A percentile compares a stretch with the other conserved stretches of the same genome.
phyloP scores from a whole-genome alignment of 345 rosid genomes.

The Salix viminalis region DNA sequence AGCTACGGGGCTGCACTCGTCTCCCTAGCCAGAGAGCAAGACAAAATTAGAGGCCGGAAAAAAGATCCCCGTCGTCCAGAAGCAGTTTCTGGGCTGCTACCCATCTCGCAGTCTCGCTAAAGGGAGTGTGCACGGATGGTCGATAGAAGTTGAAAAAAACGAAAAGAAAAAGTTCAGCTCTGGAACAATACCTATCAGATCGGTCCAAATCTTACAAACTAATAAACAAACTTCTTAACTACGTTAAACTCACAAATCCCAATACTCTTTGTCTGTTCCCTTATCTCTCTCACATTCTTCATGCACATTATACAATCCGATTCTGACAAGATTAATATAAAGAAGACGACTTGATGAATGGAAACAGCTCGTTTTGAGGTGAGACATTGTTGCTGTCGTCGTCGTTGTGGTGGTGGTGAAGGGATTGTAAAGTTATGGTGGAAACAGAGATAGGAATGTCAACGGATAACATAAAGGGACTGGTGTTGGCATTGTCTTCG shows the following conservation, averaged over 20 bases:
- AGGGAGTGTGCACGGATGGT: no score
- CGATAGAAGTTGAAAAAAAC: no score
- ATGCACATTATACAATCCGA: not conserved
- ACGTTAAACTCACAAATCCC: not conserved
- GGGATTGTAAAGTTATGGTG: conserved; percentile 10
- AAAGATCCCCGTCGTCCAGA: no score
- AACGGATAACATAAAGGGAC: conserved; percentile 73
- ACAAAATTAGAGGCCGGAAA: no score
- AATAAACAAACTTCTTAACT: not conserved
- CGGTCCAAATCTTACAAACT: not conserved
- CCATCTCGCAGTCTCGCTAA: no score
- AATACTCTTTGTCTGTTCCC: not conserved
- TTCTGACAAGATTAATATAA: not conserved
- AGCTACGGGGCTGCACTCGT: no score
- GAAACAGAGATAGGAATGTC: conserved; percentile 69
- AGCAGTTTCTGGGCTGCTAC: no score
- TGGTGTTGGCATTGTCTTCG: conserved; percentile 74
- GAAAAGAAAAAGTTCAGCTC: not conserved
- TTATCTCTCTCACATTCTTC: no score
- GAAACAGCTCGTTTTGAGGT: not conserved
- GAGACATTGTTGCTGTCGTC: not conserved
- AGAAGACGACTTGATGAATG: conserved; percentile 7
- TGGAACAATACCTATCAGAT: not conserved
- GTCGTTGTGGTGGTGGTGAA: not conserved
- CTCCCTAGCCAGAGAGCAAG: no score